A percentile compares a stretch with the other conserved stretches of the same genome.
Evolutionary conservation across 345 rosid species (phyloP).

Genomic region (Litchi chinensis): DNA sequence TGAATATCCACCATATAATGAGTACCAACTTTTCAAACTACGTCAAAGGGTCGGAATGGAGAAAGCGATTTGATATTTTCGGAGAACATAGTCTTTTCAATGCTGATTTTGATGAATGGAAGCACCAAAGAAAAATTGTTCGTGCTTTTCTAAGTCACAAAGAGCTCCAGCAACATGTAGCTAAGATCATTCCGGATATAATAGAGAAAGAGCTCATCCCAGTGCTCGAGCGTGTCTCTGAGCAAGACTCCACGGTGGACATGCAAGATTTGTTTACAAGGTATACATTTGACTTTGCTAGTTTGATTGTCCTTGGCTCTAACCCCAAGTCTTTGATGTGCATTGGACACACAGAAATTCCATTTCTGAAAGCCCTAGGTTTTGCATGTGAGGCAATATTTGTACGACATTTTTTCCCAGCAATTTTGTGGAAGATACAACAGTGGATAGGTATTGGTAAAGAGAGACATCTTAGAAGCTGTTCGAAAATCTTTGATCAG

Average conservation of each 20-base stretch:
- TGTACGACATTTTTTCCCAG: background rate
- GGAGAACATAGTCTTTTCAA: background rate
- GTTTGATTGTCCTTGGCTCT: background rate
- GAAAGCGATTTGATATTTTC: background rate
- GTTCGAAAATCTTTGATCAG: background rate
- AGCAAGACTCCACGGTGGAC: background rate
- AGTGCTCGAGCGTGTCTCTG: slow-evolving; percentile 13
- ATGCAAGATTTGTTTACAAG: slow-evolving; percentile 28
- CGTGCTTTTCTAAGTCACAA: slow-evolving; percentile 10
- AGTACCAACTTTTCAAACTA: slow-evolving; percentile 23
- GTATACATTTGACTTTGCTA: slow-evolving; percentile 25
- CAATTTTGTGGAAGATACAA: background rate
- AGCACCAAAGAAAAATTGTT: background rate
- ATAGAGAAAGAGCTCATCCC: slow-evolving; percentile 16
- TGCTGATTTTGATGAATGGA: background rate
- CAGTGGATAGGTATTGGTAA: slow-evolving; percentile 21
- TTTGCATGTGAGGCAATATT: background rate
- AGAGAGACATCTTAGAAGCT: slow-evolving; percentile 19
- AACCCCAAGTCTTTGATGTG: background rate
- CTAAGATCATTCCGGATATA: slow-evolving; percentile 5
- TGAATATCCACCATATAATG: slow-evolving; percentile 20
- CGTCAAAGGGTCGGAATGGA: background rate
- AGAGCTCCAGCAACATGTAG: background rate
- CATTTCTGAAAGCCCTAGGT: background rate
- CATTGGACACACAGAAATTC: background rate